A percentile compares a stretch with the other conserved stretches of the same genome.
phyloP scores from a whole-genome alignment of 768 basidiomycete genomes.

The Podaxis carcinomalis region DNA sequence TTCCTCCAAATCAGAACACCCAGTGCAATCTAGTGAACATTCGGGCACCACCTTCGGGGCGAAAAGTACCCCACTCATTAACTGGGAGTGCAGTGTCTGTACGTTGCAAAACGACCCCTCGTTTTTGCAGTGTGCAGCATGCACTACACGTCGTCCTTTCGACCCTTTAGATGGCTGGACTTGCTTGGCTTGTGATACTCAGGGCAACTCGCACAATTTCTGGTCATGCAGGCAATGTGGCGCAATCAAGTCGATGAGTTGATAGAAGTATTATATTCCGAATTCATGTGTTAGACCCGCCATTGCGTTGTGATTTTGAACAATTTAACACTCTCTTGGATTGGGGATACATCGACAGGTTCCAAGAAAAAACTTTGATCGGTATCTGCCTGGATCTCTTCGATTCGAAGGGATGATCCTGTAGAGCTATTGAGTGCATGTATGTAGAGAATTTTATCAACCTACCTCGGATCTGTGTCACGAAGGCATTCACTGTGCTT shows the following conservation, averaged over 20 bases:
- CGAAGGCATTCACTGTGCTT: slow-evolving; percentile 45
- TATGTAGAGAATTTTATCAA: not conserved
- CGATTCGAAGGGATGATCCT: slow-evolving; percentile 14
- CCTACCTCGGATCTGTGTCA: slow-evolving; percentile 30
- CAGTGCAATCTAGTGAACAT: not conserved
- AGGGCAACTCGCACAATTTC: slow-evolving; percentile 54
- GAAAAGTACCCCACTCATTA: not conserved
- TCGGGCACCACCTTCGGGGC: not conserved
- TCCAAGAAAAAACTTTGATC: slow-evolving; percentile 15
- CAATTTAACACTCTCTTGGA: slow-evolving; percentile 34
- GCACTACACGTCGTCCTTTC: slow-evolving; percentile 32
- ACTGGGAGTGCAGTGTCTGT: slow-evolving; percentile 38
- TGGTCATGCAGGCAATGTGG: slow-evolving; percentile 81
- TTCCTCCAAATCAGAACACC: not conserved
- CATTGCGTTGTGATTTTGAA: slow-evolving; percentile 31
- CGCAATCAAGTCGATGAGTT: slow-evolving; percentile 46
- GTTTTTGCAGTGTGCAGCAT: slow-evolving; percentile 58
- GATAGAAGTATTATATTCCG: slow-evolving; percentile 10
- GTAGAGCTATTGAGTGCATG: not conserved
- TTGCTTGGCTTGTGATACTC: not conserved
- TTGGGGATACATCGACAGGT: slow-evolving; percentile 20
- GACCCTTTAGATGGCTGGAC: slow-evolving; percentile 14
- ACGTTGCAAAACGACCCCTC: slow-evolving; percentile 58
- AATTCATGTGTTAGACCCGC: not conserved
- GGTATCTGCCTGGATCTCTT: slow-evolving; percentile 14